Evolutionary conservation across 345 rosid genomes (phyloP).

Genomic region (Camelina neglecta): DNA sequence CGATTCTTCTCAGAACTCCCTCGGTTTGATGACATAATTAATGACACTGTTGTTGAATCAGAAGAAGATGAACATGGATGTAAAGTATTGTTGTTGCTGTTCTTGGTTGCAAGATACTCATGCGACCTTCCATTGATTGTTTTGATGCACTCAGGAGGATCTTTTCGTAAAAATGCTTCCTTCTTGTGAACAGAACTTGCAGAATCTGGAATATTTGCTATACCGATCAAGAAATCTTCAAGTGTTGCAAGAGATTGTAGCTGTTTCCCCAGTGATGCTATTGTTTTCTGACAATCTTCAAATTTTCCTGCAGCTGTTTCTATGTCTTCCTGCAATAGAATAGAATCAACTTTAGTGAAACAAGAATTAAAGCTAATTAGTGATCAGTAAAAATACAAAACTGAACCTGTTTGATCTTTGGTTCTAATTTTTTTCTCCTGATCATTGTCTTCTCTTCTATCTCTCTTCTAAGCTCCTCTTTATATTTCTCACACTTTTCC

Average conservation of each 20-base stretch:
- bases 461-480: slow-evolving; percentile 51
- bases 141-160: slow-evolving; percentile 30
- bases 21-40: slow-evolving; percentile 45
- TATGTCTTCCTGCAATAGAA: slow-evolving; percentile 72
- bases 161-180: slow-evolving; percentile 48
- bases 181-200: slow-evolving; percentile 47
- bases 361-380: neutral
- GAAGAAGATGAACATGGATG: slow-evolving; percentile 42
- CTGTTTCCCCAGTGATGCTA: slow-evolving; percentile 82
- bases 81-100: neutral
- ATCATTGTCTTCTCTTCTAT: slow-evolving; percentile 19
- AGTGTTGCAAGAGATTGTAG: slow-evolving; percentile 87
- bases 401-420: slow-evolving; percentile 74
- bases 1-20: slow-evolving; percentile 72
- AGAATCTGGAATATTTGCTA: slow-evolving; percentile 49
- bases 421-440: slow-evolving; percentile 55
- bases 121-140: slow-evolving; percentile 33
- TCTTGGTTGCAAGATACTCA: neutral
- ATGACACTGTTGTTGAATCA: slow-evolving; percentile 3
- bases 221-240: slow-evolving; percentile 87
- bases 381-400: neutral
- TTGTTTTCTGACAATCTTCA: slow-evolving; percentile 90
- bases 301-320: slow-evolving; percentile 78
- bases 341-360: neutral
- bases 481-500: slow-evolving; percentile 58